phyloP scores from a whole-genome alignment of 2,329 filamentous ascomycete genomes.

The Fusarium verrucosum region DNA sequence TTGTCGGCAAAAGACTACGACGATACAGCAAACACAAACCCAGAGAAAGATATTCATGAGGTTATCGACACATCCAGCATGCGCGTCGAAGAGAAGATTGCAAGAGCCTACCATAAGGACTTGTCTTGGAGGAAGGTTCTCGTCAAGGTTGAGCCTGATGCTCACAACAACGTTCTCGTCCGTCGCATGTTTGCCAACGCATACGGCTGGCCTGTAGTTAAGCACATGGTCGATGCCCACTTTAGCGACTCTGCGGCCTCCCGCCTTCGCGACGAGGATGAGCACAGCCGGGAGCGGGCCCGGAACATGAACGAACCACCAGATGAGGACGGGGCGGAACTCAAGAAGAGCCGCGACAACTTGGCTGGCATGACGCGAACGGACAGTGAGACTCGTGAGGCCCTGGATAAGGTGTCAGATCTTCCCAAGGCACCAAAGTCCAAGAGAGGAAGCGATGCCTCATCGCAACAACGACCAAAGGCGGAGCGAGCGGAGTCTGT shows the following conservation, averaged over 20 bases:
- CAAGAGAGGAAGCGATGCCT: conserved; percentile 35
- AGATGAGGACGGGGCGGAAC: conserved; percentile 72
- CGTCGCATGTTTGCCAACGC: conserved; percentile 97
- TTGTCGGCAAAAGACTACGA: conserved; percentile 62
- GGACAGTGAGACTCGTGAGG: conserved; percentile 48
- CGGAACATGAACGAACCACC: conserved; percentile 66
- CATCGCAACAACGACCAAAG: conserved; percentile 21
- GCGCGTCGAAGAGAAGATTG: conserved; percentile 97
- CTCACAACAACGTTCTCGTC: conserved; percentile 98
- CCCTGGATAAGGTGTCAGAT: conserved; percentile 58
- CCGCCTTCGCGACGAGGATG: conserved; percentile 72
- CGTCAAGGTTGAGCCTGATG: conserved; percentile 93
- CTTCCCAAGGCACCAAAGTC: conserved; percentile 49
- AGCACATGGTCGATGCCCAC: conserved; percentile 94
- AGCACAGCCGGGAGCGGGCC: conserved; percentile 74
- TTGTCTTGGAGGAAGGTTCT: conserved; percentile 97
- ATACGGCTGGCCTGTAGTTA: conserved; percentile 95
- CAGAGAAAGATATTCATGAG: conserved; percentile 52
- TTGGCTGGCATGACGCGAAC: conserved; percentile 31
- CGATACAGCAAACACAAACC: conserved; percentile 58
- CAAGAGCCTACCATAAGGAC: conserved; percentile 90
- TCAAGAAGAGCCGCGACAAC: conserved; percentile 50
- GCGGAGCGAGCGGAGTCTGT: conserved; percentile 60
- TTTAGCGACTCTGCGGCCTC: conserved; percentile 77
- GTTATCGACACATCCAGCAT: conserved; percentile 71